Base-by-base conservation (phyloP, 306 rosid species). In the Inga oerstediana region DNA sequence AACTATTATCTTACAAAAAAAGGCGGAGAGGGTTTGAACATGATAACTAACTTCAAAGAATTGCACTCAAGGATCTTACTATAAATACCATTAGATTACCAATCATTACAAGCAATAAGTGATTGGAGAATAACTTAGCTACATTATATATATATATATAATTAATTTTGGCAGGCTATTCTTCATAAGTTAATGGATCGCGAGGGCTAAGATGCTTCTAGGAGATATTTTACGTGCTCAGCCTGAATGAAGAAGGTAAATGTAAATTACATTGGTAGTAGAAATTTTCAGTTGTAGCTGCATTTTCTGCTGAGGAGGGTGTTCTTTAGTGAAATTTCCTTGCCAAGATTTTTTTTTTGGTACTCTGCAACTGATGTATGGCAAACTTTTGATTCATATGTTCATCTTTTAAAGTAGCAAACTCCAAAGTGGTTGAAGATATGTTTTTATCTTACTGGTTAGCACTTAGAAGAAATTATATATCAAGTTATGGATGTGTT, bases 161-260 rank as follows among this genome's bases (percentile, higher is more conserved):
- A 27, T 27, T 27, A 20, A 46, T 85, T 82, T 85, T 86, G 85
- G 79, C 90, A 93, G 98, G 84, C 83, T 39, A 83, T 87, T 74
- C 97, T 93, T 86, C 88, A 67, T 19, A 92, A 88, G 80, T 76
- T 90, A 83, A 84, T 93, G 83, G 92, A 88, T 49, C 90, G 87
- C 22, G 90, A 88, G 79, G 84, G 84, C 79, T 89, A 77, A 77
- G 84, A 73, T 81, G 72, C 66, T 72, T 17, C 64, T 76, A 74
- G 83, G 82, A 74, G 66, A 35, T n/a, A 62, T 8, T 64, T 54
- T 54, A 24, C 64, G 34, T 52, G 71, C 43, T 67, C 46, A 10
- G 73, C 77, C 32, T 71, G 78, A 86, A 66, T 71, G 78, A 86
- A 66, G 58, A 66, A 66, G 43, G 15, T 41, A 61, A 20, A 61